Evolutionary conservation across 2,329 filamentous ascomycete species (phyloP).

Genomic region (Penicillium sp.): DNA sequence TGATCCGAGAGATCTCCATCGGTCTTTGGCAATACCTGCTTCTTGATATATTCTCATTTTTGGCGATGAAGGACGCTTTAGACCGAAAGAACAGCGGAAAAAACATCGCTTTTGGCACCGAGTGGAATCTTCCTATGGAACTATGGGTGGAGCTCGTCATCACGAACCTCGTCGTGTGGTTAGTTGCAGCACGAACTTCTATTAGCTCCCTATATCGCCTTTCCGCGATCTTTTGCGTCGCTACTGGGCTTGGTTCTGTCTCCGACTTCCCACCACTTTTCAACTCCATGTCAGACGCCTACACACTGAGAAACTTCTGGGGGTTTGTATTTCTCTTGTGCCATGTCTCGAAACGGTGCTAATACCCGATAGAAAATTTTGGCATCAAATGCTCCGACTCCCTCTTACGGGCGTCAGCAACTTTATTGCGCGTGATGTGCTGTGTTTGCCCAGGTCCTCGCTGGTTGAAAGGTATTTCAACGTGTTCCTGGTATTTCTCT

Average conservation of each 20-base stretch:
- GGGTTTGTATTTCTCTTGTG: constrained; percentile 13
- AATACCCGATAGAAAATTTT: constrained; percentile 27
- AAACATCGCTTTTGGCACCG: neutral
- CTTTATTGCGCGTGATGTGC: constrained; percentile 21
- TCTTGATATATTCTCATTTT: constrained; percentile 10
- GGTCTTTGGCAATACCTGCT: constrained; percentile 23
- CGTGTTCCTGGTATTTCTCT: constrained; percentile 29
- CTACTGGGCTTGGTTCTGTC: constrained; percentile 11
- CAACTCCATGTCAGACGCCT: constrained; percentile 25
- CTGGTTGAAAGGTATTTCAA: constrained; percentile 30
- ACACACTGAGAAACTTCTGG: constrained; percentile 31
- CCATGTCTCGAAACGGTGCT: too few species aligned
- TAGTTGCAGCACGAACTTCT: constrained; percentile 16
- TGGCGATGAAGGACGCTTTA: neutral
- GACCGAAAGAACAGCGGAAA: neutral
- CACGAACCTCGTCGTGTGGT: constrained; percentile 13
- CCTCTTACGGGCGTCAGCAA: constrained; percentile 22
- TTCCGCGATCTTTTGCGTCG: constrained; percentile 22
- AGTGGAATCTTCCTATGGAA: constrained; percentile 10
- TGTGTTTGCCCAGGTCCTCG: constrained; percentile 21
- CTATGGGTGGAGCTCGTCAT: constrained; percentile 15
- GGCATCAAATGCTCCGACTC: constrained; percentile 32
- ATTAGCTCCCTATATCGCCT: constrained; percentile 24
- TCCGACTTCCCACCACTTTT: constrained; percentile 28
- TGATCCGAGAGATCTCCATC: constrained; percentile 23